Evolutionary conservation across 192 early-diverging fungal species (phyloP).

Genomic region (Entophlyctis luteolus): DNA sequence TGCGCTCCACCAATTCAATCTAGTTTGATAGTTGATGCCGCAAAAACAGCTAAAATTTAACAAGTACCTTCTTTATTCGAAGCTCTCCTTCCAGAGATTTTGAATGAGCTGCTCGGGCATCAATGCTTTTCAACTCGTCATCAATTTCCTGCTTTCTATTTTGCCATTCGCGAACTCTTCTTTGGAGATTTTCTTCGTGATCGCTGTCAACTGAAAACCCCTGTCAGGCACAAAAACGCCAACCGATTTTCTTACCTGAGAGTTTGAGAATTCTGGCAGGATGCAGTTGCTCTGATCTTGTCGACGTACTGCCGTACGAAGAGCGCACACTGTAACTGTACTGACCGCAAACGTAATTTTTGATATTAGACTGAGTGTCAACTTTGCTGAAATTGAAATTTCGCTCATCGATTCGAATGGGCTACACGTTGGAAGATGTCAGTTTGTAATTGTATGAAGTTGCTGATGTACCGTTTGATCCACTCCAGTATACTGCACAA

Average conservation of each 20-base stretch:
- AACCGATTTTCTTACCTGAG: background rate
- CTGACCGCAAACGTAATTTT: slow-evolving; percentile 22
- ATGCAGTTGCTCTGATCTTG: slow-evolving; percentile 6
- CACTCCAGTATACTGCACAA: slow-evolving; percentile 60
- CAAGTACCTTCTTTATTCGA: slow-evolving; percentile 22
- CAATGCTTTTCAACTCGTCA: slow-evolving; percentile 24
- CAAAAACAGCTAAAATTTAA: background rate
- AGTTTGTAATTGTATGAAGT: background rate
- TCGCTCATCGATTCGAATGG: background rate
- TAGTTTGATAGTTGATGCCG: slow-evolving; percentile 21
- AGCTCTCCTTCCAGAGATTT: slow-evolving; percentile 36
- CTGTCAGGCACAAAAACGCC: background rate
- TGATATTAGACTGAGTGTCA: slow-evolving; percentile 11
- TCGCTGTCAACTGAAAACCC: slow-evolving; percentile 42
- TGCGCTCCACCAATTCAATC: slow-evolving; percentile 29
- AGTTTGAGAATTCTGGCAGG: slow-evolving; percentile 6
- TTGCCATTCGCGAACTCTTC: slow-evolving; percentile 32
- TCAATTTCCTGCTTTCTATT: slow-evolving; percentile 22
- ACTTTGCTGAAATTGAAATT: slow-evolving; percentile 4
- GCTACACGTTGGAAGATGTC: background rate
- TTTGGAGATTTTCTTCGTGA: slow-evolving; percentile 24
- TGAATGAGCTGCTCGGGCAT: slow-evolving; percentile 32
- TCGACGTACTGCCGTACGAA: slow-evolving; percentile 34
- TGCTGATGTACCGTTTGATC: slow-evolving; percentile 46
- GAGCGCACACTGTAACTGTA: slow-evolving; percentile 20